phyloP scores from a whole-genome alignment of 2,329 filamentous ascomycete species.

The Aureobasidium sp. region DNA sequence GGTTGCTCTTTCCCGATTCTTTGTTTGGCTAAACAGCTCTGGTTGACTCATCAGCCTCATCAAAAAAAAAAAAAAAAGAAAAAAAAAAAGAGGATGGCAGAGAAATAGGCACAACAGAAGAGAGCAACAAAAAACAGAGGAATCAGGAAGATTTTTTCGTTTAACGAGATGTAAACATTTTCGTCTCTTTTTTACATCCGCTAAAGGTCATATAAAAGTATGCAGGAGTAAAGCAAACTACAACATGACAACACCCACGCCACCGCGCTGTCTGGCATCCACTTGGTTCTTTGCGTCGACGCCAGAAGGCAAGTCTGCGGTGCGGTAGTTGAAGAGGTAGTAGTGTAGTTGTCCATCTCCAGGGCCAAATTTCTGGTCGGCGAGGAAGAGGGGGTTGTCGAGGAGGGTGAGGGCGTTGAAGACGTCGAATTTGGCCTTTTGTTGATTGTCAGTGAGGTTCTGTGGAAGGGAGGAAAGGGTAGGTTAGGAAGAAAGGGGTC shows the following conservation, averaged over 20 bases:
- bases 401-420: slow-evolving; percentile 92
- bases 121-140: background rate
- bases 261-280: slow-evolving; percentile 71
- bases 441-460: background rate
- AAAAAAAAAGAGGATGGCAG: background rate
- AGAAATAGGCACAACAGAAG: background rate
- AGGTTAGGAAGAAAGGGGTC: too few species aligned
- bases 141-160: background rate
- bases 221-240: slow-evolving; percentile 29
- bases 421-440: slow-evolving; percentile 72
- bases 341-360: slow-evolving; percentile 94
- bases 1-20: background rate
- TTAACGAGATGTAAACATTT: too few species aligned
- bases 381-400: slow-evolving; percentile 89
- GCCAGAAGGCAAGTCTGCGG: slow-evolving; percentile 76
- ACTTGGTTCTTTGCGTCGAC: slow-evolving; percentile 72
- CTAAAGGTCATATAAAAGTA: too few species aligned
- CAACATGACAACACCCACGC: slow-evolving; percentile 83
- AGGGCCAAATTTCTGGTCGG: slow-evolving; percentile 88
- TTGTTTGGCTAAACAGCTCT: background rate
- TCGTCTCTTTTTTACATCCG: too few species aligned
- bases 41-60: background rate
- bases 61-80: background rate
- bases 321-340: slow-evolving; percentile 96
- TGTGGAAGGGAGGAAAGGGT: too few species aligned